phyloP scores from a whole-genome alignment of 2,329 filamentous ascomycete genomes.

The Diplodia sapinea region DNA sequence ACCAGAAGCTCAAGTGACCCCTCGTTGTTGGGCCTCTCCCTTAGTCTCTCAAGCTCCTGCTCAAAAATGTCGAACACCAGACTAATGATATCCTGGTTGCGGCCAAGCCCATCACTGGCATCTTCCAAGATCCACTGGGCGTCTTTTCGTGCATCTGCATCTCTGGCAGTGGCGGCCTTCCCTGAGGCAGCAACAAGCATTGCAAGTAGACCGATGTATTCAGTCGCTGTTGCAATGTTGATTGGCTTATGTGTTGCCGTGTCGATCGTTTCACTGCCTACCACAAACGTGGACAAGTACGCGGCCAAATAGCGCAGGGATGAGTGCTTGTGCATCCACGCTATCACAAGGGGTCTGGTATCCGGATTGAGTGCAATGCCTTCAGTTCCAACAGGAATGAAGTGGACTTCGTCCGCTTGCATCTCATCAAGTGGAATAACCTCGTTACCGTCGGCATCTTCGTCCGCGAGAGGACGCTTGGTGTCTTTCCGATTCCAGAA shows the following conservation, averaged over 20 bases:
- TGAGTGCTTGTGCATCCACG: constrained; percentile 78
- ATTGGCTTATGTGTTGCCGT: constrained; percentile 55
- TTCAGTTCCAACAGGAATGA: constrained; percentile 68
- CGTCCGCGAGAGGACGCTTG: constrained; percentile 25
- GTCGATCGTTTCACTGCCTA: constrained; percentile 58
- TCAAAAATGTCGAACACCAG: constrained; percentile 88
- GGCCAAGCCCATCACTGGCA: constrained; percentile 57
- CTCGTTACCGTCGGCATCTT: constrained; percentile 19
- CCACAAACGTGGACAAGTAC: constrained; percentile 64
- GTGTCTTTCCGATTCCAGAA: constrained; percentile 52
- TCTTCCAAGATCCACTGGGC: constrained; percentile 56
- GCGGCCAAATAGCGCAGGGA: constrained; percentile 79
- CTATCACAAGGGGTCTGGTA: constrained; percentile 73
- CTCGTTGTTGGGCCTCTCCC: constrained; percentile 62
- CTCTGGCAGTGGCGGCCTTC: constrained; percentile 34
- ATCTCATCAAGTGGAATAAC: constrained; percentile 47
- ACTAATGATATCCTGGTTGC: constrained; percentile 74
- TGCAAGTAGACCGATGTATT: constrained; percentile 76
- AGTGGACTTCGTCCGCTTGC: constrained; percentile 43
- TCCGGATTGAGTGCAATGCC: constrained; percentile 76
- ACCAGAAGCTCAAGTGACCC: constrained; percentile 71
- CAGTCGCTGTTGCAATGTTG: constrained; percentile 67
- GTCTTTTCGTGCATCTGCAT: constrained; percentile 37
- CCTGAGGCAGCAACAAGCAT: constrained; percentile 63
- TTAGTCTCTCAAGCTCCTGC: constrained; percentile 59